These are phyloP conservation scores for Alternaria panax DNA, from an alignment of 2,329 filamentous ascomycete genomes.

Conservation along the genomic window DNA sequence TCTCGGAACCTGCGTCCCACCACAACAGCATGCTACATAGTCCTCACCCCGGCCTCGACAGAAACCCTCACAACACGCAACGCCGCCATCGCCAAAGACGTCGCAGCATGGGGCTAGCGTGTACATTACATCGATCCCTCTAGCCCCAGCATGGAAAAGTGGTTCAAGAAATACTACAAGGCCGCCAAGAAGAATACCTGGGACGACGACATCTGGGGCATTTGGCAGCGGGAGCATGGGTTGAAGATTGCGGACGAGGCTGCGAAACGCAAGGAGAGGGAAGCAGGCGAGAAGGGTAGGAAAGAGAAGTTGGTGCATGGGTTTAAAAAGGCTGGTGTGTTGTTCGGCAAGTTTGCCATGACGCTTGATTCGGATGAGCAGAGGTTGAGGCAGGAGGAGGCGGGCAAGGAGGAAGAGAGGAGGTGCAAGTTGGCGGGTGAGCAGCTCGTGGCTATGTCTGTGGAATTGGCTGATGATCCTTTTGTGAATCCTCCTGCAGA, in stretches of 20 bases:
- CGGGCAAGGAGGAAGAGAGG: background rate
- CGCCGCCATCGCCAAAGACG: conserved; percentile 6
- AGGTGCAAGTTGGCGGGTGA: background rate
- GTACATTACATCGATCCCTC: background rate
- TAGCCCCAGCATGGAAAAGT: background rate
- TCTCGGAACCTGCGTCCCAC: background rate
- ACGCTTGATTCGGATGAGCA: background rate
- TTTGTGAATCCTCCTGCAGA: background rate
- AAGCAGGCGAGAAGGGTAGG: background rate
- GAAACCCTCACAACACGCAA: background rate
- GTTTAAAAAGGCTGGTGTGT: background rate
- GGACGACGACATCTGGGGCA: conserved; percentile 7
- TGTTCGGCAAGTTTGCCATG: background rate
- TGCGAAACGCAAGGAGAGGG: background rate
- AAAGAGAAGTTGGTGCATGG: background rate
- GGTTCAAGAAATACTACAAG: background rate
- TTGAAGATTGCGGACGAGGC: background rate
- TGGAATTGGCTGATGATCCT: background rate
- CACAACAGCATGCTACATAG: conserved; percentile 10
- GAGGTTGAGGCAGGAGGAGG: background rate
- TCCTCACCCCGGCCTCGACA: background rate
- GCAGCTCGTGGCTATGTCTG: too few species aligned
- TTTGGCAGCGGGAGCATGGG: conserved; percentile 12
- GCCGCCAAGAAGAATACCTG: background rate
- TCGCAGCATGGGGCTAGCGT: conserved; percentile 6